A percentile compares a stretch with the other conserved stretches of the same genome.
Evolutionary conservation across 768 basidiomycete genomes (phyloP).

Genomic region (Kwoniella bestiolae): DNA sequence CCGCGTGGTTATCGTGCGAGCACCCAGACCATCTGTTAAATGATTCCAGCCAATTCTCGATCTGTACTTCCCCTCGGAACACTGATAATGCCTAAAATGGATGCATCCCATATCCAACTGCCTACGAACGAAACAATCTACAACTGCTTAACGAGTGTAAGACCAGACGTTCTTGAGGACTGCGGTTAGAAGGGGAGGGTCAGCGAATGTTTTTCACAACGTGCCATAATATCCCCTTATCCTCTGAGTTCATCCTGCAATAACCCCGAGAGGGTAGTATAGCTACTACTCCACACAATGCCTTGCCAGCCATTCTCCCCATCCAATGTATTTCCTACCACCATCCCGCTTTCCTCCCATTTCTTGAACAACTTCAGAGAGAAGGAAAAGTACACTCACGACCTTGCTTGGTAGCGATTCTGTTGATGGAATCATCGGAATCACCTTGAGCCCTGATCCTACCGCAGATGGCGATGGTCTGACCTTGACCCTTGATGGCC

Average conservation of each 20-base stretch:
- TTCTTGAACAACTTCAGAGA: background rate
- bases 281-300: no score
- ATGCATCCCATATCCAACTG: conserved; percentile 26
- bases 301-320: background rate
- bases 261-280: no score
- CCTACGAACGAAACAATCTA: conserved; percentile 9
- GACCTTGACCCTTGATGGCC: conserved; percentile 60
- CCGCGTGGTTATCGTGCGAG: no score
- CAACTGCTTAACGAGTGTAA: conserved; percentile 77
- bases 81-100: conserved; percentile 14
- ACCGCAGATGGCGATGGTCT: conserved; percentile 93
- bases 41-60: background rate
- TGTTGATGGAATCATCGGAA: conserved; percentile 94
- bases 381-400: conserved; percentile 64
- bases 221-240: background rate
- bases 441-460: conserved; percentile 93
- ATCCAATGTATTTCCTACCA: background rate
- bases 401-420: conserved; percentile 91
- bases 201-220: conserved; percentile 8
- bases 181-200: conserved; percentile 51
- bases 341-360: background rate
- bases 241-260: background rate
- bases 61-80: background rate
- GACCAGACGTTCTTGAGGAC: conserved; percentile 97
- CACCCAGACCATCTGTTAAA: no score